Percentiles rank a stretch among this genome's conserved stretches.
phyloP scores from a whole-genome alignment of 768 basidiomycete genomes.

The Scleroderma bovista region DNA sequence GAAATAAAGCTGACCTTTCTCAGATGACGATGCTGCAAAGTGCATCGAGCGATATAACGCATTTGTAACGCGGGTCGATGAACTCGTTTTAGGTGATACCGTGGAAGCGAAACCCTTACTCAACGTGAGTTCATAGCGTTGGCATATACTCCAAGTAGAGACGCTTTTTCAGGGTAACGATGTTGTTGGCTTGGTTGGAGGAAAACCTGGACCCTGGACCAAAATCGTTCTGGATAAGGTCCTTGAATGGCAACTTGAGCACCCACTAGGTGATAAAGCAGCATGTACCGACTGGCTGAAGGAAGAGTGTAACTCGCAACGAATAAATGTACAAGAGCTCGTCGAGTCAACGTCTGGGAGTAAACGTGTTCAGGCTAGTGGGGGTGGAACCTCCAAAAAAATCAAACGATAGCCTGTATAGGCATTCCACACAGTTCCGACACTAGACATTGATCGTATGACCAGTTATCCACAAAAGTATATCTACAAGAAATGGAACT shows the following conservation, averaged over 20 bases:
- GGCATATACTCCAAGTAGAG: neutral
- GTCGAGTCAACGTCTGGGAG: slow-evolving; percentile 11
- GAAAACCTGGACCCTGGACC: slow-evolving; percentile 68
- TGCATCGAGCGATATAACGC: slow-evolving; percentile 60
- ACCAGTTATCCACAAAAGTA: neutral
- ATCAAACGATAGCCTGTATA: slow-evolving; percentile 19
- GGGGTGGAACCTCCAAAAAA: slow-evolving; percentile 23
- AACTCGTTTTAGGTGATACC: slow-evolving; percentile 50
- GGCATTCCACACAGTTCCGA: neutral
- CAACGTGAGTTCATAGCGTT: slow-evolving; percentile 49
- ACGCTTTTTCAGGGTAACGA: slow-evolving; percentile 57
- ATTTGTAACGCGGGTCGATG: slow-evolving; percentile 55
- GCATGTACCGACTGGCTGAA: slow-evolving; percentile 69
- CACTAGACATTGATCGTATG: neutral
- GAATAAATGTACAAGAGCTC: slow-evolving; percentile 31
- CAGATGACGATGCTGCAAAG: slow-evolving; percentile 41
- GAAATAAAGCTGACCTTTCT: slow-evolving; percentile 3
- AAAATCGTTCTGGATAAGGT: slow-evolving; percentile 58
- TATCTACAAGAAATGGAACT: neutral
- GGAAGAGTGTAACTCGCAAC: slow-evolving; percentile 45
- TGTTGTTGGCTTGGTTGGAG: slow-evolving; percentile 47
- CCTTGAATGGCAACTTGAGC: slow-evolving; percentile 79
- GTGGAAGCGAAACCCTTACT: slow-evolving; percentile 72
- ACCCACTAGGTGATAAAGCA: slow-evolving; percentile 61
- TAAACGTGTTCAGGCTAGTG: slow-evolving; percentile 22